Percentiles rank a stretch among this genome's conserved stretches.
phyloP scores from a whole-genome alignment of 164 flowering plant genomes.

The Macadamia tetraphylla region DNA sequence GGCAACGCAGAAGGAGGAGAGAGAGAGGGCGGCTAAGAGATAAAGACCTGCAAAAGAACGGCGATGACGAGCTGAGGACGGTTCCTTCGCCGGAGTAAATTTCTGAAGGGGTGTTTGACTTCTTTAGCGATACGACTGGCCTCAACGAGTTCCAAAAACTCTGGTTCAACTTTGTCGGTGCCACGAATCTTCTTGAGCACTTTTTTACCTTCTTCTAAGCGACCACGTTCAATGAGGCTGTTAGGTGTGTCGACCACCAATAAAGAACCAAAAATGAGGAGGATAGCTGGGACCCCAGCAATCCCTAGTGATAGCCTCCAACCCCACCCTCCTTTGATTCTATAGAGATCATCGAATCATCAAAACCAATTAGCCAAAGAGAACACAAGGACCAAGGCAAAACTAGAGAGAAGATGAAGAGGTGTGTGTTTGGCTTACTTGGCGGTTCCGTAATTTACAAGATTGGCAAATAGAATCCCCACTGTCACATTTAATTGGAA shows the following conservation, averaged over 20 bases:
- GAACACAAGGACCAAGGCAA: too few relatives aligned
- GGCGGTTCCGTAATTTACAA: slow-evolving; percentile 83
- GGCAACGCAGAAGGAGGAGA: too few relatives aligned
- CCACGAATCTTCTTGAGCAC: slow-evolving; percentile 77
- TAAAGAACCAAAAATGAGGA: slow-evolving; percentile 67
- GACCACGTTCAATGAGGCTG: slow-evolving; percentile 87
- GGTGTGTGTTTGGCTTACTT: slow-evolving; percentile 40
- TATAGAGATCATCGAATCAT: slow-evolving; percentile 10
- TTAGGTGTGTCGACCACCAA: slow-evolving; percentile 84
- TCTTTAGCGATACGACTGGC: slow-evolving; percentile 71
- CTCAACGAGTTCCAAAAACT: slow-evolving; percentile 71
- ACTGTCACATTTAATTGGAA: slow-evolving; percentile 91
- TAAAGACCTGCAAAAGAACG: slow-evolving; percentile 51
- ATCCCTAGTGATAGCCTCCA: slow-evolving; percentile 90
- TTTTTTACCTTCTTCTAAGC: slow-evolving; percentile 63
- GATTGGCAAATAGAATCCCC: slow-evolving; percentile 90
- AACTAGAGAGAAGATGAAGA: background rate
- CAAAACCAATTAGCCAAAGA: too few relatives aligned
- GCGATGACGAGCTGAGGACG: slow-evolving; percentile 65
- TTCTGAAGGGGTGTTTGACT: slow-evolving; percentile 83
- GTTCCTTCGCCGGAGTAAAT: slow-evolving; percentile 59
- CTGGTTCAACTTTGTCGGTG: slow-evolving; percentile 73
- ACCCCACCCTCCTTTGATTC: slow-evolving; percentile 83
- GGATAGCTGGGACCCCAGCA: slow-evolving; percentile 76
- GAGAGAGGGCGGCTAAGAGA: background rate